Percentiles rank a stretch among this genome's conserved stretches.
These are phyloP conservation scores for Primulina tabacum DNA, from an alignment of 257 asterid species.

Conservation along the genomic window DNA sequence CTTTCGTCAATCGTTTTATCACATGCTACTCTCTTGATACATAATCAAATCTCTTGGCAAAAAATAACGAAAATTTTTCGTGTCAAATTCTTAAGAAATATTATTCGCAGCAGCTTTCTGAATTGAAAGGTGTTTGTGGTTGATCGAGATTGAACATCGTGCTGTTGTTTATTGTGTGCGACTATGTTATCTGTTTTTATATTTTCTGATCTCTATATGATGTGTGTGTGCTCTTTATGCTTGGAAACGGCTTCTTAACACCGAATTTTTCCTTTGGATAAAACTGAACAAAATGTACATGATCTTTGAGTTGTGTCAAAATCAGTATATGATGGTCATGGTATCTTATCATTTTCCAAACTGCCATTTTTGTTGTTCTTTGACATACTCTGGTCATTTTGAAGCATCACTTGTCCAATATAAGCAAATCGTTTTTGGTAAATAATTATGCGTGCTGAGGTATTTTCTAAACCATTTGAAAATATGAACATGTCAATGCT, in stretches of 20 bases:
- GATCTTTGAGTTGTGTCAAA: neutral
- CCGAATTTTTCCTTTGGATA: neutral
- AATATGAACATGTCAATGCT: neutral
- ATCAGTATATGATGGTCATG: conserved; percentile 3
- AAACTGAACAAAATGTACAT: neutral
- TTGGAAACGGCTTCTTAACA: neutral
- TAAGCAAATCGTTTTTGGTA: conserved; percentile 1
- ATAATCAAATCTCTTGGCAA: neutral
- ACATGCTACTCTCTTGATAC: neutral
- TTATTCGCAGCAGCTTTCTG: neutral
- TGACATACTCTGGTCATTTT: neutral
- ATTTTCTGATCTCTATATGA: neutral
- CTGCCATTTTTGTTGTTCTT: neutral
- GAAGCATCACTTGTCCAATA: neutral
- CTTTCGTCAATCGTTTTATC: neutral
- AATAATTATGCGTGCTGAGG: neutral
- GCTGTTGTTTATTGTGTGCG: neutral
- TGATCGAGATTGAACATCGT: neutral
- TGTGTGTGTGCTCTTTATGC: conserved; percentile 1
- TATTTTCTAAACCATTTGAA: neutral
- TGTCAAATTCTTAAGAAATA: neutral
- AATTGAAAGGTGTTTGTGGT: neutral
- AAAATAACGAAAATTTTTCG: no score
- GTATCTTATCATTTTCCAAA: conserved; percentile 2
- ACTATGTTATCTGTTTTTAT: neutral